These are phyloP conservation scores for Arctium minus DNA, from an alignment of 129 eudicot species.

Conservation along the genomic window DNA sequence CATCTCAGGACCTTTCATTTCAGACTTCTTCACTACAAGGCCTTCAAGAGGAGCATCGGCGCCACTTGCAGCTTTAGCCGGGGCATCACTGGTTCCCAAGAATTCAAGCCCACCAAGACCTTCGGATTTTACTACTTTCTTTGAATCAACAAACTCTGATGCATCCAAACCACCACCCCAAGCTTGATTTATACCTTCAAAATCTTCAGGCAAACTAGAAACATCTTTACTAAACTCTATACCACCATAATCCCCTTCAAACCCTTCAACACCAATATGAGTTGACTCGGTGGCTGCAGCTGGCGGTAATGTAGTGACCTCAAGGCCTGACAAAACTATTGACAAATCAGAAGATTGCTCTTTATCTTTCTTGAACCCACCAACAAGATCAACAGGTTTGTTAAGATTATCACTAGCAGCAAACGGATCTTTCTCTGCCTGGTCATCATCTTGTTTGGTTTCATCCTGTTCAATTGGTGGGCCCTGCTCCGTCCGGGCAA, in stretches of 20 bases:
- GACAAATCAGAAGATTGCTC: constrained; percentile 60
- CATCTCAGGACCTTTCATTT: constrained; percentile 97
- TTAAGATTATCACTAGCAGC: constrained; percentile 87
- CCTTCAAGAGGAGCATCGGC: constrained; percentile 67
- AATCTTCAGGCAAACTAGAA: constrained; percentile 79
- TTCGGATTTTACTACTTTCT: constrained; percentile 51
- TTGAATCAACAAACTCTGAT: constrained; percentile 81
- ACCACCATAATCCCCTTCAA: constrained; percentile 98
- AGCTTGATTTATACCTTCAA: constrained; percentile 91
- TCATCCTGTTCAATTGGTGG: constrained; percentile 44
- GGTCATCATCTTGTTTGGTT: constrained; percentile 48
- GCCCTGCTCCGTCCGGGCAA: constrained; percentile 43
- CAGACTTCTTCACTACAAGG: constrained; percentile 65
- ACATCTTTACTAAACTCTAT: constrained; percentile 86
- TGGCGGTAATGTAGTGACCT: constrained; percentile 88
- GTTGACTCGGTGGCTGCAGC: constrained; percentile 93
- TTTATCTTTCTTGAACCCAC: constrained; percentile 89
- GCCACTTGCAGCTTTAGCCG: constrained; percentile 44
- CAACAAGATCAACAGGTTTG: constrained; percentile 82
- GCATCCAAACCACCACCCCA: constrained; percentile 99
- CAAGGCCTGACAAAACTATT: constrained; percentile 85
- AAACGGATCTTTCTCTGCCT: constrained; percentile 79
- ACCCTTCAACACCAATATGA: constrained; percentile 93
- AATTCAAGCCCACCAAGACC: constrained; percentile 98
- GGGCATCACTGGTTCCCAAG: constrained; percentile 60